phyloP scores from a whole-genome alignment of 1,284 basidiomycete species.

The Nidula niveotomentosa region DNA sequence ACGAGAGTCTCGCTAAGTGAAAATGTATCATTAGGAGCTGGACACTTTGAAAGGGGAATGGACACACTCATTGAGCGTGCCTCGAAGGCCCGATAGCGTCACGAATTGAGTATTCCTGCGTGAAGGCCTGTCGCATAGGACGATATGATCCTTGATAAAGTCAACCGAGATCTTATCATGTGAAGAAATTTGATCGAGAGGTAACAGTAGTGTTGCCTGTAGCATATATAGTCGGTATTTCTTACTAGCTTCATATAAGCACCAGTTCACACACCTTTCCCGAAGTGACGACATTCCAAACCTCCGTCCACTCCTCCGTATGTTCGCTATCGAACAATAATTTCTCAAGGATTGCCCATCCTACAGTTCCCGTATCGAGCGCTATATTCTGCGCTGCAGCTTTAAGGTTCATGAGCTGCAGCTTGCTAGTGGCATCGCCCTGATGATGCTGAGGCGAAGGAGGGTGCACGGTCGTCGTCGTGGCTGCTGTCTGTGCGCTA shows the following conservation, averaged over 20 bases:
- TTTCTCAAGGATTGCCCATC: constrained; percentile 84
- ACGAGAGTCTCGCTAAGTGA: constrained; percentile 52
- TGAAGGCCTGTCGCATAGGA: constrained; percentile 54
- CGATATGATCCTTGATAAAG: constrained; percentile 78
- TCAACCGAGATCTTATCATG: constrained; percentile 66
- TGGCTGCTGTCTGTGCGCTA: constrained; percentile 48
- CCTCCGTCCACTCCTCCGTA: constrained; percentile 70
- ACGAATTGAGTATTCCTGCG: constrained; percentile 53
- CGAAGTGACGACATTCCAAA: constrained; percentile 65
- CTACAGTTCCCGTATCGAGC: constrained; percentile 66
- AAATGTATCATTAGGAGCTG: constrained; percentile 14
- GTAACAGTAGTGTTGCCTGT: constrained; percentile 79
- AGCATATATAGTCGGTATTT: constrained; percentile 5
- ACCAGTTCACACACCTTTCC: constrained; percentile 56
- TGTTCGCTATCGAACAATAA: constrained; percentile 63
- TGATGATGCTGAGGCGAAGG: constrained; percentile 39
- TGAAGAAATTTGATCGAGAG: constrained; percentile 50
- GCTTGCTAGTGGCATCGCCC: constrained; percentile 62
- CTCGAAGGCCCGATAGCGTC: constrained; percentile 81
- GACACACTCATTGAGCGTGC: constrained; percentile 58
- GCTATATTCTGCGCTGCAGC: constrained; percentile 78
- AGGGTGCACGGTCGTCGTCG: constrained; percentile 44
- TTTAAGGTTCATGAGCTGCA: constrained; percentile 82
- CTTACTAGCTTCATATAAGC: background rate
- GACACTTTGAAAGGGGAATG: constrained; percentile 2